These are phyloP conservation scores for Spatholobus suberectus DNA, from an alignment of 306 rosid species.

Conservation along the genomic window DNA sequence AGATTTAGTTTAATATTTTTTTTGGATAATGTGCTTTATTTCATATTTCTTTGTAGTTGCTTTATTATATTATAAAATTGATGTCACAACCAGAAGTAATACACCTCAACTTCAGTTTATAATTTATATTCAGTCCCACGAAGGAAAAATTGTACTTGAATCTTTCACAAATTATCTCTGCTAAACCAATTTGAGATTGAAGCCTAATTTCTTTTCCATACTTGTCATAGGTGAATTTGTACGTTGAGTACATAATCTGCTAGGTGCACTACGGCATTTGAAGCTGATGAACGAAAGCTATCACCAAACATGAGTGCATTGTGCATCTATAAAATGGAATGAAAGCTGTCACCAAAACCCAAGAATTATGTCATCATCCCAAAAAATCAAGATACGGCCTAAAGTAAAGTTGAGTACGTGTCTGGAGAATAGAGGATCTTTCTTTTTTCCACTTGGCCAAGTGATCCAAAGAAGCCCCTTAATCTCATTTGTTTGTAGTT, in stretches of 20 bases:
- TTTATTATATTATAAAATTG: neutral
- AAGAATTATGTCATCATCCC: neutral
- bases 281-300: neutral
- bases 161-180: slow-evolving; percentile 14
- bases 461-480: neutral
- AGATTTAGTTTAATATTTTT: too few relatives aligned
- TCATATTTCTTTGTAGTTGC: too few relatives aligned
- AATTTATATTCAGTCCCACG: neutral
- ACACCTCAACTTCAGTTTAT: too few relatives aligned
- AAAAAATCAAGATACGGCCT: neutral
- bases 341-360: neutral
- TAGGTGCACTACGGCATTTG: neutral
- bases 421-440: neutral
- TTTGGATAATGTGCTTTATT: too few relatives aligned
- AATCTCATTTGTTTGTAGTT: neutral
- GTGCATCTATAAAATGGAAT: neutral
- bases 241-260: slow-evolving; percentile 15
- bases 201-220: neutral
- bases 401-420: neutral
- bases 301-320: neutral
- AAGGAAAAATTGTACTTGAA: neutral
- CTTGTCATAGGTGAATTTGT: neutral
- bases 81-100: neutral
- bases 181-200: slow-evolving; percentile 7
- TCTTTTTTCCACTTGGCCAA: neutral